Base-by-base conservation (phyloP, 2,329 filamentous ascomycete species). In the Fusarium sublunatum region DNA sequence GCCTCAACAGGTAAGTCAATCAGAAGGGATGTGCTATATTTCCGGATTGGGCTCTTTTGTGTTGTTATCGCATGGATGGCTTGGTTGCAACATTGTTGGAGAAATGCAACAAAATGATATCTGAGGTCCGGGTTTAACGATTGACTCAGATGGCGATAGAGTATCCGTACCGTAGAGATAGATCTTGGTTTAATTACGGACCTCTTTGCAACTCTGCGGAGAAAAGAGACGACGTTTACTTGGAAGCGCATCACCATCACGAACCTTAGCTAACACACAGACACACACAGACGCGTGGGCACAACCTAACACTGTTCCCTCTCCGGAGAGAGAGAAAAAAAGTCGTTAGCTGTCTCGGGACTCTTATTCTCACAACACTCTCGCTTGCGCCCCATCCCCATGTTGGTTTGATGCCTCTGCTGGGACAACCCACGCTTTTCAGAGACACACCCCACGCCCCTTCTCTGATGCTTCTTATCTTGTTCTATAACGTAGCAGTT, bases 381-480 rank as follows among this genome's bases (percentile, higher is more conserved):
- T 57, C 47, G 43, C 52, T 56, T 51, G 42, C 52, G 61, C 61
- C 61, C 57, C 61, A 65, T 65, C 19, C 19, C 61, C 61, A 65
- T 65, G 47, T 43, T 34, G 48, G 32, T 32, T 50, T 15, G 28
- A 50, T 50, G 54, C 53, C 60, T 36, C 43, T 15, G 43, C 39
- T 53, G 52, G 42, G 46, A 64, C 61, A 63, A 62, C 62, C 58
- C 62, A 65, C 62, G 44, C 62, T 63, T 48, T 54, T 42, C 24
- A 63, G 53, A 63, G 61, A 65, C 61, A 65, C 62, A 49, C 62
- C 61, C 61, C 61, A 65, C 62, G 53, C 61, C 61, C 49, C 61
- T 58, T 53, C 57, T 47, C 38, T 35, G 24, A 50, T 35, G 36
- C 45, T 64, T 55, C 54, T 50, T 55, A 61, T 46, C 24, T 59